Percentiles rank a stretch among this genome's conserved stretches.
Conservation (phyloP, 2,329 filamentous ascomycete genomes). For the Penicillium freii region DNA sequence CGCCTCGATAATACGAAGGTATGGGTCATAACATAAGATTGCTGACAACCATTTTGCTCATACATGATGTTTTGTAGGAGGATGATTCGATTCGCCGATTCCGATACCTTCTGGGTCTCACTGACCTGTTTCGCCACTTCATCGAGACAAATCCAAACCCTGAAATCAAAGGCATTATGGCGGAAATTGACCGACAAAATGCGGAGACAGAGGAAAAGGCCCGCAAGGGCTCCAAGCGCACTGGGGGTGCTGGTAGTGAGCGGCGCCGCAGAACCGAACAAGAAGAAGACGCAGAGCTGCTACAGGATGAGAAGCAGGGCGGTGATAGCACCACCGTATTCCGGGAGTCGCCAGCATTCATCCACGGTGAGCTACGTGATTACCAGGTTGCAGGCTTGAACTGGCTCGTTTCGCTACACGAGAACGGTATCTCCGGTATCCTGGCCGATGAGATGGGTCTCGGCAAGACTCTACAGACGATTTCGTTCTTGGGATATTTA, state of each 20-base stretch:
- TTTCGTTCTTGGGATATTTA: slow-evolving; percentile 92
- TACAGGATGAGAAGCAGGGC: slow-evolving; percentile 83
- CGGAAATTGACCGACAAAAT: slow-evolving; percentile 92
- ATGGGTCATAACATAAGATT: slow-evolving; percentile 25
- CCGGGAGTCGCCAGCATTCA: slow-evolving; percentile 86
- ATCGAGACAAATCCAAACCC: slow-evolving; percentile 97
- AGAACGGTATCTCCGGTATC: slow-evolving; percentile 98
- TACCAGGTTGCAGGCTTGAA: slow-evolving; percentile 95
- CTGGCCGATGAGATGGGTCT: slow-evolving; percentile 98
- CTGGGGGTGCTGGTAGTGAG: slow-evolving; percentile 78
- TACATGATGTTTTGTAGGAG: slow-evolving; percentile 57
- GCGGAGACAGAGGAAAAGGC: slow-evolving; percentile 65
- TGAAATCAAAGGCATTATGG: slow-evolving; percentile 88
- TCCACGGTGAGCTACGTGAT: slow-evolving; percentile 87
- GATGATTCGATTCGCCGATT: slow-evolving; percentile 94
- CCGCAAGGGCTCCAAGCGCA: slow-evolving; percentile 73
- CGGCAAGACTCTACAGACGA: slow-evolving; percentile 96
- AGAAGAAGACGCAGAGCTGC: slow-evolving; percentile 89
- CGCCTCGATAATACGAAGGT: slow-evolving; percentile 90
- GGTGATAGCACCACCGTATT: slow-evolving; percentile 86
- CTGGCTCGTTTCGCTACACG: slow-evolving; percentile 95
- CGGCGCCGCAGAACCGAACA: slow-evolving; percentile 87
- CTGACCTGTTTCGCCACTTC: slow-evolving; percentile 96
- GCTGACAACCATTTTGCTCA: slow-evolving; percentile 12
- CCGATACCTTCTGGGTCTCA: slow-evolving; percentile 88